Conservation (phyloP, 148 eudicot genomes). For the Hydrangea macrophylla region DNA sequence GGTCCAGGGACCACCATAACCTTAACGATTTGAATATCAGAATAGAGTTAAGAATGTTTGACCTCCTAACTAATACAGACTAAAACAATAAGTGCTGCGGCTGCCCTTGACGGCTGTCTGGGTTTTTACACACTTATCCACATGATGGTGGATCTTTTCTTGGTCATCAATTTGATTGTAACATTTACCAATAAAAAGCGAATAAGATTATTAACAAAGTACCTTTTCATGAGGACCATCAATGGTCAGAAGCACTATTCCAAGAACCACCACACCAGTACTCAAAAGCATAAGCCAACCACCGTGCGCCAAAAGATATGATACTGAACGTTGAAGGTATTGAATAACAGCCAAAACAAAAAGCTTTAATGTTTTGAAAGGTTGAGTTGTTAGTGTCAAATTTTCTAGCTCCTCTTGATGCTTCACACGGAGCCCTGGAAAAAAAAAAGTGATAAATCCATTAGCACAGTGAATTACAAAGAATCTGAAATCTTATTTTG, state of each 20-base stretch:
- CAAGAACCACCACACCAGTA: slow-evolving; percentile 35
- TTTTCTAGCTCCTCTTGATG: slow-evolving; percentile 73
- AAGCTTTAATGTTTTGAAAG: slow-evolving; percentile 68
- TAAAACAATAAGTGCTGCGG: neutral
- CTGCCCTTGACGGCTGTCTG: neutral
- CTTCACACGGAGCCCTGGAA: slow-evolving; percentile 62
- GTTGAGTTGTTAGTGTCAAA: slow-evolving; percentile 69
- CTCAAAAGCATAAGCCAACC: slow-evolving; percentile 60
- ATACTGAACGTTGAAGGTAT: slow-evolving; percentile 48
- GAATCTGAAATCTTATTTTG: neutral
- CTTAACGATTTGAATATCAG: neutral
- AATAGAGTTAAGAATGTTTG: neutral
- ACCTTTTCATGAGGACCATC: slow-evolving; percentile 95
- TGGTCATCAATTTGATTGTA: neutral
- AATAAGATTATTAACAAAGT: slow-evolving; percentile 5
- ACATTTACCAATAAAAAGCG: neutral
- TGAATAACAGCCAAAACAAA: slow-evolving; percentile 62
- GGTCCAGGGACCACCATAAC: neutral
- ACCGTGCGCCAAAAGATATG: slow-evolving; percentile 65
- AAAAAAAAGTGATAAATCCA: slow-evolving; percentile 20
- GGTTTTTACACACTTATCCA: neutral
- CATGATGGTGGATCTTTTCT: neutral
- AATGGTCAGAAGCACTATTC: slow-evolving; percentile 44
- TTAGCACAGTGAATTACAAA: slow-evolving; percentile 5
- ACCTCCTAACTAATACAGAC: no score